Conservation (phyloP, 2,329 filamentous ascomycete species). For the Helicocarpus griseus region DNA sequence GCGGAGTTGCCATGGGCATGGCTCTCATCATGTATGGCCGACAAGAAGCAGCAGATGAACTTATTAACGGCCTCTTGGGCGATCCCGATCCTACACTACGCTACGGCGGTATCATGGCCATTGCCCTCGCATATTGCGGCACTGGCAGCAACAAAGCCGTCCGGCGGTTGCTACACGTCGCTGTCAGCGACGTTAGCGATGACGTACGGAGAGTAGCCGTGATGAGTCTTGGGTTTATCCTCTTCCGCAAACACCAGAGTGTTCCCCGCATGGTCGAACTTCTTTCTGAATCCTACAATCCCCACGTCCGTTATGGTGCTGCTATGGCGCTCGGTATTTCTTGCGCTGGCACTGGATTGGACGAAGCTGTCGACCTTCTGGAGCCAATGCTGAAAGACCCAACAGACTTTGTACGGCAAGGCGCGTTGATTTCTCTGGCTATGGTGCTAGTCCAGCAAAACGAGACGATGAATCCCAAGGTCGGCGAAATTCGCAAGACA, state of each 20-base stretch:
- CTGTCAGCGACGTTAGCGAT: conserved; percentile 95
- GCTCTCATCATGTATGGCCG: conserved; percentile 96
- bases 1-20: conserved; percentile 91
- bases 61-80: conserved; percentile 85
- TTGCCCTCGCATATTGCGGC: conserved; percentile 92
- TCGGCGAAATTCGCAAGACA: conserved; percentile 79
- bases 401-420: conserved; percentile 95
- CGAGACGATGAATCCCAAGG: conserved; percentile 96
- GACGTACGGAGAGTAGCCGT: conserved; percentile 93
- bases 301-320: conserved; percentile 92
- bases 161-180: conserved; percentile 85
- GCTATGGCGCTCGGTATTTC: conserved; percentile 98
- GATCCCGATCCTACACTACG: conserved; percentile 89
- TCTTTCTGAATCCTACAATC: conserved; percentile 96
- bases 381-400: conserved; percentile 99
- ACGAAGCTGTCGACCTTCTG: conserved; percentile 90
- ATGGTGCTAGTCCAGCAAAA: conserved; percentile 99
- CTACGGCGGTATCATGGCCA: conserved; percentile 98
- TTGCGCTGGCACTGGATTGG: conserved; percentile 88
- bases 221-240: conserved; percentile 95
- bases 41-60: conserved; percentile 86
- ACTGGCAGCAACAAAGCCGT: conserved; percentile 98
- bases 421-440: conserved; percentile 81
- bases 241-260: conserved; percentile 94
- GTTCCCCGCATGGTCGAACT: conserved; percentile 98